A percentile compares a stretch with the other conserved stretches of the same genome.
Evolutionary conservation across 306 rosid genomes (phyloP).

Genomic region (Cotoneaster glaucophyllus): DNA sequence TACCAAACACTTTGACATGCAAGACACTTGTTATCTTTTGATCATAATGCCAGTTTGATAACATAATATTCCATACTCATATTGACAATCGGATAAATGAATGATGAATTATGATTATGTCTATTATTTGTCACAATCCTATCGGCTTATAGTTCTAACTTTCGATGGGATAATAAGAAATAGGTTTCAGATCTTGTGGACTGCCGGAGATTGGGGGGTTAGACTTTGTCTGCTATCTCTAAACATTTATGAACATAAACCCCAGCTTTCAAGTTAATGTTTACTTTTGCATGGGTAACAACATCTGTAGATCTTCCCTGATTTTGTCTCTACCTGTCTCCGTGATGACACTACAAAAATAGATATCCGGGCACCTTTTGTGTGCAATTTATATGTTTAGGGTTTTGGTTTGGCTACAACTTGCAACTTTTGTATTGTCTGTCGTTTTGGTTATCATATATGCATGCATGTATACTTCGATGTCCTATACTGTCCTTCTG

Average conservation of each 20-base stretch:
- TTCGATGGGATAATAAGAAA: background rate
- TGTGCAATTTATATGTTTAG: background rate
- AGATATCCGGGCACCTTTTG: background rate
- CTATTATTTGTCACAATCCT: background rate
- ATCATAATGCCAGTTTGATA: background rate
- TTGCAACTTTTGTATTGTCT: background rate
- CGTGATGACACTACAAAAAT: background rate
- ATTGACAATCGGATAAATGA: background rate
- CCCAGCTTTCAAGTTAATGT: constrained; percentile 11
- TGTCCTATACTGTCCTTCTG: background rate
- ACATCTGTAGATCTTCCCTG: background rate
- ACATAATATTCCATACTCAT: background rate
- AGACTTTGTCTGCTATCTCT: background rate
- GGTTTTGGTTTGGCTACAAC: background rate
- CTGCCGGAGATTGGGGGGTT: constrained; percentile 8
- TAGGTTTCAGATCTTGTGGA: constrained; percentile 6
- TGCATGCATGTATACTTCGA: background rate
- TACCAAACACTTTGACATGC: background rate
- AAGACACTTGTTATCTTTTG: background rate
- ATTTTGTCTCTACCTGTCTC: constrained; percentile 7
- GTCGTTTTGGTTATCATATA: background rate
- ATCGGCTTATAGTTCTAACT: background rate
- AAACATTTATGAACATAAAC: background rate
- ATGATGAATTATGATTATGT: too few species aligned
- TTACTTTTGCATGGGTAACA: constrained; percentile 15